Base-by-base conservation (phyloP, 495 filamentous ascomycete genomes). In the Aspergillus diversus region DNA sequence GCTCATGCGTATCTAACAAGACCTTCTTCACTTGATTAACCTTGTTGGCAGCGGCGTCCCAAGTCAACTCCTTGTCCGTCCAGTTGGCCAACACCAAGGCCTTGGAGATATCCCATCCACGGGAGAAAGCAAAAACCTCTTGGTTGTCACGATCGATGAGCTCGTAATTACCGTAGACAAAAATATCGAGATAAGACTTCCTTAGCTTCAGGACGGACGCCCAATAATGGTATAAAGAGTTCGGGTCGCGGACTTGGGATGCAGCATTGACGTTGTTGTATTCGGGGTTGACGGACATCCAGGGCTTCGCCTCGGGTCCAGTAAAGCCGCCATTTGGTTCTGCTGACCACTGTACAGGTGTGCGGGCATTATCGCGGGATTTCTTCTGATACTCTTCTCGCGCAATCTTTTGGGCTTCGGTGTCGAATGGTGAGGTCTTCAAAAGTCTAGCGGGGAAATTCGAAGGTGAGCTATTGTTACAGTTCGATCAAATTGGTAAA, bases 211-310 rank as follows among this genome's bases (percentile, higher is more conserved):
- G 73, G 59, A 87, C 74, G 4, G 71, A 69, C 8, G 75, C 74
- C 82, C 84, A 89, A 69, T 80, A 87, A 57, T 75, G 61, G 59
- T 85, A 82, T 8, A 80, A 72, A 5, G 81, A 84, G 17, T 79
- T 64, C 1, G 69, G 69, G 46, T 84, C 77, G 31, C 70, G 68
- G 50, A 77, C 70, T 62, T 87, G 81, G 1, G 71, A 71, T 27
- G 78, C 79, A 34, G 80, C 85, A 57, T 88, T 89, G 71, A 80
- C 69, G 8, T 71, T 64, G 4, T 37, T 56, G 59, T 83, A 84
- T 61, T 84, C 71, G 15, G 84, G 80, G 71, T 87, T 83, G 33
- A 84, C 79, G 3, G 84, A 80, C 85, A 88, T 88, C 86, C 86
- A 89, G 4, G 86, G 84, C 60, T 80, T 82, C 17, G 77, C 81